Percentiles rank a stretch among this genome's conserved stretches.
phyloP scores from a whole-genome alignment of 441 rosid genomes.

The Syzygium malaccense region DNA sequence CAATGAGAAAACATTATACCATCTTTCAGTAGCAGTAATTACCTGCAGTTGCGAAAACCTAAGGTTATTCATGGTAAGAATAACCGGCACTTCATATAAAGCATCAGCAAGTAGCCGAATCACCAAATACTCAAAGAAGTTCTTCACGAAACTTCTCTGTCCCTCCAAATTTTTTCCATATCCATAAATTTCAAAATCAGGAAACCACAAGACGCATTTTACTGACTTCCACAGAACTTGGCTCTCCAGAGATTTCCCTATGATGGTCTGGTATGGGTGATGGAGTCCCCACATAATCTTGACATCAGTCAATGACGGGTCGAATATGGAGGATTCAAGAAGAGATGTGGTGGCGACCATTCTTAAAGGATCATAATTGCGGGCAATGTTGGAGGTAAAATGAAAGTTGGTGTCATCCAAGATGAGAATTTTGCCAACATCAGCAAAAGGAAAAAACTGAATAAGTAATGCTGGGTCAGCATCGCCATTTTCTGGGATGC shows the following conservation, averaged over 20 bases:
- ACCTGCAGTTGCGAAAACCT: slow-evolving; percentile 75
- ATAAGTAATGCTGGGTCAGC: slow-evolving; percentile 37
- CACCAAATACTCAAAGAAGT: slow-evolving; percentile 70
- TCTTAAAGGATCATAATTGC: slow-evolving; percentile 37
- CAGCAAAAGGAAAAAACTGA: slow-evolving; percentile 37
- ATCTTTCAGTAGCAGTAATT: slow-evolving; percentile 3
- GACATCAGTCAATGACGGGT: slow-evolving; percentile 33
- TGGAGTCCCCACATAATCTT: slow-evolving; percentile 63
- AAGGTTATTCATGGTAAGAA: slow-evolving; percentile 75
- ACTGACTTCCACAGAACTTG: slow-evolving; percentile 68
- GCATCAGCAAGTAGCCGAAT: slow-evolving; percentile 54
- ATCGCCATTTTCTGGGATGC: slow-evolving; percentile 53
- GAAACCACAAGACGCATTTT: slow-evolving; percentile 68
- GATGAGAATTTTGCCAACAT: slow-evolving; percentile 56
- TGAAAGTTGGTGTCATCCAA: slow-evolving; percentile 60
- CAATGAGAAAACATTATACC: not conserved
- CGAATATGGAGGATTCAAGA: slow-evolving; percentile 30
- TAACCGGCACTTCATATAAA: slow-evolving; percentile 40
- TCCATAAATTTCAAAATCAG: slow-evolving; percentile 29
- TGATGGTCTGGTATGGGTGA: slow-evolving; percentile 59
- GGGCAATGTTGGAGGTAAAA: slow-evolving; percentile 56
- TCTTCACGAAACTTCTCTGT: slow-evolving; percentile 45
- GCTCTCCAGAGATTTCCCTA: slow-evolving; percentile 33
- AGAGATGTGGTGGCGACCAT: slow-evolving; percentile 59
- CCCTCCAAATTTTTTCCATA: slow-evolving; percentile 37